phyloP scores from a whole-genome alignment of 164 flowering plant genomes.

The Magnolia sinica region DNA sequence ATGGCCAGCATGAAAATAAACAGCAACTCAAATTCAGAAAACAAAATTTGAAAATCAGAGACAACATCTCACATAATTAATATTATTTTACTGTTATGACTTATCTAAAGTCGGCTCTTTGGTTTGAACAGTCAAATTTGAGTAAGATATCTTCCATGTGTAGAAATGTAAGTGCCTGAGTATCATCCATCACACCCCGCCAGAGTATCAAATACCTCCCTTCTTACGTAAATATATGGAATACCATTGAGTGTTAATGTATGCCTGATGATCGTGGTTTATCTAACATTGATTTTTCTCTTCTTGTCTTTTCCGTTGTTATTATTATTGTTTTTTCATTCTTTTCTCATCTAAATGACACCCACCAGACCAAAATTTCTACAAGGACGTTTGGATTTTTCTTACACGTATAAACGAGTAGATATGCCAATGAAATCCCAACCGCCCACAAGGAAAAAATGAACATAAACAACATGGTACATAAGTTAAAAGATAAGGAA shows the following conservation, averaged over 20 bases:
- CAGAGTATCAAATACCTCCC: not conserved
- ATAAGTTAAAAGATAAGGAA: not conserved
- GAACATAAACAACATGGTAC: not conserved
- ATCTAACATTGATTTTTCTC: conserved; percentile 8
- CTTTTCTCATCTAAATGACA: not conserved
- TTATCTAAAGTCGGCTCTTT: too few species aligned
- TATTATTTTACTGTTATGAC: too few species aligned
- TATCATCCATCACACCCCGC: not conserved
- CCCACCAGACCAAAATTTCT: not conserved
- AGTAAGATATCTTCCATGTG: conserved; percentile 5
- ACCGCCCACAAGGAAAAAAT: not conserved
- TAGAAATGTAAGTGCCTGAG: conserved; percentile 27
- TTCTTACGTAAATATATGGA: not conserved
- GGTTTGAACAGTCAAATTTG: conserved; percentile 12
- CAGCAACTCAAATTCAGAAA: too few species aligned
- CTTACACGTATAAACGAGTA: not conserved
- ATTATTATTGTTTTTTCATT: not conserved
- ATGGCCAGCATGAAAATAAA: too few species aligned
- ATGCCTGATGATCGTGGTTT: not conserved
- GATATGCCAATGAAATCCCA: conserved; percentile 6
- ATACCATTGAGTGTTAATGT: not conserved
- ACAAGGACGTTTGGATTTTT: not conserved
- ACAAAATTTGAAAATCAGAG: too few species aligned
- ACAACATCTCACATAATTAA: too few species aligned
- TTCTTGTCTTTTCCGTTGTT: not conserved